Evolutionary conservation across 345 rosid species (phyloP).

Genomic region (Brassica juncea): DNA sequence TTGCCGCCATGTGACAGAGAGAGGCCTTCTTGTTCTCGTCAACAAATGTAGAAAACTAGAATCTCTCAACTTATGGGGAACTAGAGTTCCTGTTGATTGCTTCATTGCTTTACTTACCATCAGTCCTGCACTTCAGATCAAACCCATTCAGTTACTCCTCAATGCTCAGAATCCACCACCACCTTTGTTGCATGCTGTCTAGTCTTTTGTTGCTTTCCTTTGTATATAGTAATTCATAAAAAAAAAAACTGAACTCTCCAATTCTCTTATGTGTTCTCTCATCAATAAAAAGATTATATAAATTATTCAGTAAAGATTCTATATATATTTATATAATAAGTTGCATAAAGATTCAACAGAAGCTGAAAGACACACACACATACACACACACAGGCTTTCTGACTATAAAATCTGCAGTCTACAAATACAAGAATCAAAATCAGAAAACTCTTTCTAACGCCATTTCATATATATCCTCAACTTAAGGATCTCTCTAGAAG

Average conservation of each 20-base stretch:
- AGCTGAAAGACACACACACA: conserved; percentile 21
- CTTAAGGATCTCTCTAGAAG: conserved; percentile 32
- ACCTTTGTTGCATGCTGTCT: conserved; percentile 52
- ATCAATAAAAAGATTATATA: neutral
- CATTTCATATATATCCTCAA: neutral
- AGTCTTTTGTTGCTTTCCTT: neutral
- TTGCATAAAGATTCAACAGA: conserved; percentile 29
- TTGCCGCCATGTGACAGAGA: conserved; percentile 84
- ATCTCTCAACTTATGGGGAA: conserved; percentile 86
- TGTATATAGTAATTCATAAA: conserved; percentile 35
- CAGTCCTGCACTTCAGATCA: conserved; percentile 73
- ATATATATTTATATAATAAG: conserved; percentile 27
- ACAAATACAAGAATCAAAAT: conserved; percentile 26
- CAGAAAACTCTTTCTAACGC: conserved; percentile 24
- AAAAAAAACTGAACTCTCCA: neutral
- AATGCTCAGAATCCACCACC: conserved; percentile 45
- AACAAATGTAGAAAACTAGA: conserved; percentile 69
- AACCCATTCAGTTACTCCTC: conserved; percentile 47
- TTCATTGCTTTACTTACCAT: conserved; percentile 60
- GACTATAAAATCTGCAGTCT: conserved; percentile 26
- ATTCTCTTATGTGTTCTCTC: neutral
- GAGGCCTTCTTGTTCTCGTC: conserved; percentile 65
- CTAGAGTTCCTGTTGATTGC: conserved; percentile 69
- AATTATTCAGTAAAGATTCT: conserved; percentile 7
- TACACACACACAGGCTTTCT: conserved; percentile 20